Evolutionary conservation across 768 basidiomycete species (phyloP).

Genomic region (Lactarius pseudohatsudake): DNA sequence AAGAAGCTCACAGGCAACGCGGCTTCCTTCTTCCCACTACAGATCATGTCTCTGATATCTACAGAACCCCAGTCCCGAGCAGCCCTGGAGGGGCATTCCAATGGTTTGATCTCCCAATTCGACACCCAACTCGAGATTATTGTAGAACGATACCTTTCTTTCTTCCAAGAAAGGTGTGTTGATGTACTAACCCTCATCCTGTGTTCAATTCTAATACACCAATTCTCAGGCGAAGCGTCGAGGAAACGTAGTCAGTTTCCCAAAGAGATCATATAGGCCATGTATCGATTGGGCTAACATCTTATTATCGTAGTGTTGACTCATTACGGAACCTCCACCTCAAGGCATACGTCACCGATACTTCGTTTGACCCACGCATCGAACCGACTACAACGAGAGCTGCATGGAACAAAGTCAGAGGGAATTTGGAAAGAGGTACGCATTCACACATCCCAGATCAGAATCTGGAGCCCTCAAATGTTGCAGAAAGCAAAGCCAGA

Average conservation of each 20-base stretch:
- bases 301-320: constrained; percentile 53
- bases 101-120: constrained; percentile 63
- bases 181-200: constrained; percentile 19
- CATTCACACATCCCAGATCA: background rate
- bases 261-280: constrained; percentile 3
- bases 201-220: constrained; percentile 20
- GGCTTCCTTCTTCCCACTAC: background rate
- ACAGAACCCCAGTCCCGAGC: constrained; percentile 20
- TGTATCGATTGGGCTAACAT: background rate
- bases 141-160: constrained; percentile 74
- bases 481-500: constrained; percentile 75
- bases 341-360: constrained; percentile 69
- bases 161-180: constrained; percentile 81
- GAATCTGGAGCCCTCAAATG: background rate
- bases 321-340: constrained; percentile 71
- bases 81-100: constrained; percentile 21
- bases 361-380: constrained; percentile 67
- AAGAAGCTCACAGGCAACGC: background rate
- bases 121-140: constrained; percentile 68
- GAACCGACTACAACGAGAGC: constrained; percentile 62
- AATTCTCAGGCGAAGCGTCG: constrained; percentile 66
- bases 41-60: constrained; percentile 10
- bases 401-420: constrained; percentile 83
- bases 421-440: constrained; percentile 79
- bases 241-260: constrained; percentile 74